Evolutionary conservation across 2,329 filamentous ascomycete species (phyloP), one percentile per base, ranked within the genome.

Genomic region (Neonectria magnoliae): DNA sequence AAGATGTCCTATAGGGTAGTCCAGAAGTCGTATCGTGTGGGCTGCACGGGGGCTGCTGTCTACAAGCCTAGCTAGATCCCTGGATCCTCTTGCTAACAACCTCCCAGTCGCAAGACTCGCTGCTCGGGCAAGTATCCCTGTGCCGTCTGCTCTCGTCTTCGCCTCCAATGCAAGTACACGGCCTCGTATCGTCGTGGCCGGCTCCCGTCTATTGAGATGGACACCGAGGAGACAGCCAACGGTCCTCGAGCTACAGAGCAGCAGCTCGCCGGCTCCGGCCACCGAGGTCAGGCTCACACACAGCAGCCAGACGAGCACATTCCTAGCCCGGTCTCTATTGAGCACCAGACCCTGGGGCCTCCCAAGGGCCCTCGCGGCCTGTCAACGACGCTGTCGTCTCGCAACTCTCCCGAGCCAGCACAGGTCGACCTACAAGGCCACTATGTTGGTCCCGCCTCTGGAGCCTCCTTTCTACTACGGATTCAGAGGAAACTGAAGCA

Each of bases 401-500:
- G 69, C 13, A 70, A 71, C 33, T 68, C 65, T 48, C 60, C 67
- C 3, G 69, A 71, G 29, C 65, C 64, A 7, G 61, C 61, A 3
- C 64, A 63, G 1, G 58, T 66, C 22, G 67, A 70, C 42, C 53
- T 60, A 1, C 69, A 71, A 16, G 69, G 69, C 25, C 69, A 69
- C 48, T 64, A 68, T 47, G 69, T 71, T 5, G 69, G 69, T 1
- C 67, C 67, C 25, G 65, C 69, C n/a, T 71, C 69, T 5, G 66
- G 69, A 2, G 67, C 57, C 1, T 68, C 65, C 0, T 71, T 71
- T 18, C n/a, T 71, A 5, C 33, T 70, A 38, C 50, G 69, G 11
- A 69, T 74, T 5, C 71, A 74, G 33, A 79, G 57, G 76, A 83
- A 45, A 20, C 29, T 71, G 13, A 74, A 85, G n/a, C 80, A 57